phyloP scores from a whole-genome alignment of 2,329 filamentous ascomycete species.

The Calonectria henricotiae region DNA sequence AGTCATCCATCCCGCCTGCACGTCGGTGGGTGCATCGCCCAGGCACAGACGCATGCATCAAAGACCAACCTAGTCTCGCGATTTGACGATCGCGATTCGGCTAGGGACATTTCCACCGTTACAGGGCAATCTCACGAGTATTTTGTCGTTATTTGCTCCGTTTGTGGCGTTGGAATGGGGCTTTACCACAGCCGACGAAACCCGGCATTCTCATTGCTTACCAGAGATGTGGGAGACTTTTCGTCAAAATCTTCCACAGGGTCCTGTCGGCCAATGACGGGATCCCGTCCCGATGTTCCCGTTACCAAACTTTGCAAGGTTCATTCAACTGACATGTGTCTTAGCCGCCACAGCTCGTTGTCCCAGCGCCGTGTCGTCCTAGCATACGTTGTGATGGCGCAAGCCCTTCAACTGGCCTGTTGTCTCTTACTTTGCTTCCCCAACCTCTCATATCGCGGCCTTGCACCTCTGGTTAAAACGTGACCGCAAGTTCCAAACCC shows the following conservation, averaged over 20 bases:
- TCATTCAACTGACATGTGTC: not conserved
- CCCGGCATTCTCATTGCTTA: conserved; percentile 9
- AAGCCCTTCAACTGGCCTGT: not conserved
- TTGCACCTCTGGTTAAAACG: conserved; percentile 9
- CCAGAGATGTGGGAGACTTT: not conserved
- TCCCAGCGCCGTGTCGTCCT: conserved; percentile 18
- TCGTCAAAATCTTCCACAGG: not conserved
- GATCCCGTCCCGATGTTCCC: conserved; percentile 7
- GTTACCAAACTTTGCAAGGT: conserved; percentile 17
- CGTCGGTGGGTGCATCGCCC: conserved; percentile 17
- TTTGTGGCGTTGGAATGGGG: conserved; percentile 12
- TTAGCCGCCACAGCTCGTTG: conserved; percentile 18
- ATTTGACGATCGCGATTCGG: conserved; percentile 31
- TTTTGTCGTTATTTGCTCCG: conserved; percentile 11
- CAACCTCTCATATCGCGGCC: conserved; percentile 23
- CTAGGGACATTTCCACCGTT: conserved; percentile 1
- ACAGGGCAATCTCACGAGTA: conserved; percentile 9
- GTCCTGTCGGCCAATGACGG: conserved; percentile 17
- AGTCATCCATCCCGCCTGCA: conserved; percentile 20
- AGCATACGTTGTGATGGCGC: conserved; percentile 25
- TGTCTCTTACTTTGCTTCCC: conserved; percentile 21
- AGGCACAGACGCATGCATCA: conserved; percentile 34
- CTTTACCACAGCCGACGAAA: conserved; percentile 20
- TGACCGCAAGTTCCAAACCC: conserved; percentile 26
- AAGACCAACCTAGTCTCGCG: conserved; percentile 18